Conservation (phyloP, 176 grass and related monocot species). For the Aegilops speltoides region DNA sequence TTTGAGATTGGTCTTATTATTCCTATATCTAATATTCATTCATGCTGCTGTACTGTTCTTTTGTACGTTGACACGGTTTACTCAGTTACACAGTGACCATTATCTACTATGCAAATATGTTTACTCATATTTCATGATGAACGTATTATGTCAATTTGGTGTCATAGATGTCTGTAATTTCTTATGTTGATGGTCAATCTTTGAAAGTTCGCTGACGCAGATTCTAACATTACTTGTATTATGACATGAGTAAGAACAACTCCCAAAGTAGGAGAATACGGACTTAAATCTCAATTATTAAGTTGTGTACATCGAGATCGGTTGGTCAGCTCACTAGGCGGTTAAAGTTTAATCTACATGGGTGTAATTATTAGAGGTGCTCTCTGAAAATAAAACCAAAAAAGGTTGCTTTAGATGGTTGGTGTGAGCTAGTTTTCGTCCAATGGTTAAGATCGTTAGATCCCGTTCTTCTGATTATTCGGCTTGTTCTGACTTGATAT, state of each 20-base stretch:
- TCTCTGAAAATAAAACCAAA: background rate
- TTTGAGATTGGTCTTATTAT: slow-evolving; percentile 67
- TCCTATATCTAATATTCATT: background rate
- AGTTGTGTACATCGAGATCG: background rate
- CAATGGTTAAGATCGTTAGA: background rate
- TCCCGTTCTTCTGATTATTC: background rate
- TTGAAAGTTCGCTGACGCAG: background rate
- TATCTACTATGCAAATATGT: background rate
- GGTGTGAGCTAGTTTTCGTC: slow-evolving; percentile 1
- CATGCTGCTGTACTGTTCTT: background rate
- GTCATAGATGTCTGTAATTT: background rate
- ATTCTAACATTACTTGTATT: background rate
- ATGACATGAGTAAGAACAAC: background rate
- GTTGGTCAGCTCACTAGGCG: background rate
- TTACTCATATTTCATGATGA: background rate
- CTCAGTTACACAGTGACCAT: background rate
- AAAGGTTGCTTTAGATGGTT: background rate
- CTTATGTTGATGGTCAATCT: background rate
- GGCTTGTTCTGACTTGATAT: slow-evolving; percentile 14
- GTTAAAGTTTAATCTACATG: background rate
- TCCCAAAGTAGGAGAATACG: background rate
- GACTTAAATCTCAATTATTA: background rate
- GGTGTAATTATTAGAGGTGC: background rate
- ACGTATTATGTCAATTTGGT: background rate
- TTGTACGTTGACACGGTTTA: background rate